Percentiles rank a stretch among this genome's conserved stretches.
Conservation (phyloP, 768 basidiomycete genomes). For the Kwoniella newhampshirensis region DNA sequence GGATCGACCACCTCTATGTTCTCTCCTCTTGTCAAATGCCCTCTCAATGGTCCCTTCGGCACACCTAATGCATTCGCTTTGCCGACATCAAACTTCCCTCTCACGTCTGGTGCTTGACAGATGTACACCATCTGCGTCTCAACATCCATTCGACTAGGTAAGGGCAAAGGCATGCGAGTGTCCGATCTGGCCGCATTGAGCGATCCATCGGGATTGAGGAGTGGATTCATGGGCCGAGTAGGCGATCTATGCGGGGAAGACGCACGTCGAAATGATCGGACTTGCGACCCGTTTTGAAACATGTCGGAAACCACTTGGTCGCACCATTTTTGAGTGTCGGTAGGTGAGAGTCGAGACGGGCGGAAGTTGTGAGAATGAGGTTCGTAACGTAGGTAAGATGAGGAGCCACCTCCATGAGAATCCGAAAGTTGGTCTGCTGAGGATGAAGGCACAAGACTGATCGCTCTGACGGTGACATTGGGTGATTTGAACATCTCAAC, state of each 20-base stretch:
- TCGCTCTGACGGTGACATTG: conserved; percentile 29
- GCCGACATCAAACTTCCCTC: conserved; percentile 70
- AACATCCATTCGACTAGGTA: conserved; percentile 25
- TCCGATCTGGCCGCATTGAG: conserved; percentile 14
- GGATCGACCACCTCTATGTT: conserved; percentile 57
- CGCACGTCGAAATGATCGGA: conserved; percentile 11
- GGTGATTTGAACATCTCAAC: conserved; percentile 26
- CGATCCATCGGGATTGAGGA: conserved; percentile 17
- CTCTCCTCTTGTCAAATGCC: conserved; percentile 65
- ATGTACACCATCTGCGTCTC: conserved; percentile 49
- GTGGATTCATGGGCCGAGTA: conserved; percentile 6
- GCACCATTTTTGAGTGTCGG: conserved; percentile 36
- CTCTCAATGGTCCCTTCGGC: conserved; percentile 62
- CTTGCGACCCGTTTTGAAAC: conserved; percentile 37
- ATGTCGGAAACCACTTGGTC: conserved; percentile 47
- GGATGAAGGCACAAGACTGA: conserved; percentile 15
- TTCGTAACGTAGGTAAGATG: conserved; percentile 3
- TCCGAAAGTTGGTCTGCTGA: not conserved
- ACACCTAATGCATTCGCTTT: conserved; percentile 68
- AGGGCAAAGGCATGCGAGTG: conserved; percentile 23
- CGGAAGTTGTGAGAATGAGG: conserved; percentile 13
- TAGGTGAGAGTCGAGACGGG: conserved; percentile 15
- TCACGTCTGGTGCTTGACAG: conserved; percentile 55
- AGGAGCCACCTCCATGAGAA: not conserved
- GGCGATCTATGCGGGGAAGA: conserved; percentile 4